These are phyloP conservation scores for Alternaria gaisen DNA, from an alignment of 2,329 filamentous ascomycete genomes.

Conservation along the genomic window DNA sequence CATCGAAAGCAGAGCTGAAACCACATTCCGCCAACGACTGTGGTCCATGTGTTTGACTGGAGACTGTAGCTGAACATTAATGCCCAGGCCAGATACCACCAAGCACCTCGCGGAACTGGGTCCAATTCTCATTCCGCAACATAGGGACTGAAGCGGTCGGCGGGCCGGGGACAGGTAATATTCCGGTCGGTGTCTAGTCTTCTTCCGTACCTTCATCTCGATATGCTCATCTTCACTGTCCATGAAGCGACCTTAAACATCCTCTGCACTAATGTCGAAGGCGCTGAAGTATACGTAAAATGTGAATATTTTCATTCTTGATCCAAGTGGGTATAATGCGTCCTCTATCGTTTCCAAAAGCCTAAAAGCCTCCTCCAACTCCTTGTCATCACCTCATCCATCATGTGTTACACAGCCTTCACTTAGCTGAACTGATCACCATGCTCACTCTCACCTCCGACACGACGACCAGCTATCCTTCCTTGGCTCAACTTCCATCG, in stretches of 20 bases:
- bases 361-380: background rate
- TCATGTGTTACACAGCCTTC: background rate
- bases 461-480: constrained; percentile 62
- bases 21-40: background rate
- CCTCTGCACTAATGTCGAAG: too few relatives aligned
- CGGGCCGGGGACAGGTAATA: fast-evolving
- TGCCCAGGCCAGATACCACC: too few relatives aligned
- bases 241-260: too few relatives aligned
- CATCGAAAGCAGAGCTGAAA: background rate
- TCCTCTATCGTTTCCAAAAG: background rate
- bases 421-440: constrained; percentile 69
- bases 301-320: constrained; percentile 14
- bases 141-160: background rate
- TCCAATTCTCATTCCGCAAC: background rate
- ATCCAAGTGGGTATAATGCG: constrained; percentile 24
- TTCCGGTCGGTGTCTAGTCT: background rate
- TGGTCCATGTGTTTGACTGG: background rate
- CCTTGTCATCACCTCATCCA: background rate
- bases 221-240: too few relatives aligned
- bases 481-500: constrained; percentile 56
- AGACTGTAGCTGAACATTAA: background rate
- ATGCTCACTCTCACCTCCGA: constrained; percentile 64
- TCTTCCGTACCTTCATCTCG: background rate
- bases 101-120: too few relatives aligned
- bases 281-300: background rate